Evolutionary conservation across 2,329 filamentous ascomycete species (phyloP), one percentile per base, ranked within the genome.

Genomic region (Trichoderma aggressivum): DNA sequence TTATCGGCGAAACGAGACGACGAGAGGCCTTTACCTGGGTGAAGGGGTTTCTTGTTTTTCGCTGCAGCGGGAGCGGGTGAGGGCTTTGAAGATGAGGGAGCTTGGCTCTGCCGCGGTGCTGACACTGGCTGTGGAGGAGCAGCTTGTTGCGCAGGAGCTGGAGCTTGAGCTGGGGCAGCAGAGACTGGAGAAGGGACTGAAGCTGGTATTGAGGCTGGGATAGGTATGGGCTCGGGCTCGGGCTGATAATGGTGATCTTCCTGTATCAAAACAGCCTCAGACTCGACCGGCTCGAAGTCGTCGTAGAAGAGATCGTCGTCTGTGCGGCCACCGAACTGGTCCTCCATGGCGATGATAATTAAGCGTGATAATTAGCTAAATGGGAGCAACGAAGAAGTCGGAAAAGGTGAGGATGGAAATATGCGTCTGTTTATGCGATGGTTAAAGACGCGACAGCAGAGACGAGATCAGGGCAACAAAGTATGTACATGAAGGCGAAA

Each of bases 221-320:
- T 62, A 53, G 73, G 63, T 24, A 63, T 72, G 30, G 75, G 72
- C 10, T 74, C 75, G 36, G 74, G 73, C 11, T 73, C 75, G 47
- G 74, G 55, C n/a, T 71, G 70, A 11, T 26, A 67, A 50, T 63
- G 36, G 1, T 60, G 60, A 2, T 72, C 47, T n/a, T 70, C 74
- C 55, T 75, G 63, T n/a, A 75, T 72, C 26, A 79, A 73, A 26
- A 81, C 74, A 6, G 79, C 71, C 59, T 80, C 77, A 73, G 79
- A 78, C 53, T 83, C 79, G 64, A 88, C 83, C 8, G 87, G 87
- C 77, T 89, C 88, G 71, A 89, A 88, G 75, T 90, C 88, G 74
- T 90, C 88, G 72, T 86, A 85, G 77, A 90, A 90, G 72, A 90
- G 83, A 76, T 89, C 88, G 74, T 90, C 88, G 76, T 90, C 88